Conservation (phyloP, 169 alveolate species). For the Amoebophrya sp. region DNA sequence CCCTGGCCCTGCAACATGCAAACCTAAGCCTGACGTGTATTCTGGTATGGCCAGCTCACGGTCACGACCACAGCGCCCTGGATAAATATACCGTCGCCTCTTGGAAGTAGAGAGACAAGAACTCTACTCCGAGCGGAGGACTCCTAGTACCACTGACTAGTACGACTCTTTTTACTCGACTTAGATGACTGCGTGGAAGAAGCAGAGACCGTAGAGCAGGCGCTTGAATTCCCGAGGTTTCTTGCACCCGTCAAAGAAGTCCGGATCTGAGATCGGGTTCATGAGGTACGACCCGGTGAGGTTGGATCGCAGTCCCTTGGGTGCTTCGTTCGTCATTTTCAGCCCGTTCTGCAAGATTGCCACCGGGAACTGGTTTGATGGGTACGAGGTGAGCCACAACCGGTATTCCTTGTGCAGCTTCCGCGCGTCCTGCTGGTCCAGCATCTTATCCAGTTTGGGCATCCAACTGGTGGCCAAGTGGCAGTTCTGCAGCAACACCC, state of each 20-base stretch:
- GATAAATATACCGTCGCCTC: too few relatives aligned
- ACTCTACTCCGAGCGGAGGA: too few relatives aligned
- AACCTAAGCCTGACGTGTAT: too few relatives aligned
- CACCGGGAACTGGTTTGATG: slow-evolving; percentile 81
- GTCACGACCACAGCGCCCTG: too few relatives aligned
- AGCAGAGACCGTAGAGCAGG: slow-evolving; percentile 74
- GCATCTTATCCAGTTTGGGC: slow-evolving; percentile 76
- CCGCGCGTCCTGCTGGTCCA: slow-evolving; percentile 70
- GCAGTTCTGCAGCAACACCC: slow-evolving; percentile 81
- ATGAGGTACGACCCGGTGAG: slow-evolving; percentile 62
- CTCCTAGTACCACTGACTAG: too few relatives aligned
- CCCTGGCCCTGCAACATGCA: too few relatives aligned
- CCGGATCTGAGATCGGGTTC: slow-evolving; percentile 68
- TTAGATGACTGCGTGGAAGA: slow-evolving; percentile 82
- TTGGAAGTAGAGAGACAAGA: too few relatives aligned
- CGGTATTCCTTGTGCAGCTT: slow-evolving; percentile 60
- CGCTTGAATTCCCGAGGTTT: slow-evolving; percentile 60
- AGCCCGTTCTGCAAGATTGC: slow-evolving; percentile 79
- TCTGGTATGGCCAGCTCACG: too few relatives aligned
- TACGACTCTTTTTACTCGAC: too few relatives aligned
- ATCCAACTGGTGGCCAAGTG: slow-evolving; percentile 76
- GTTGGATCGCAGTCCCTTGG: slow-evolving; percentile 71
- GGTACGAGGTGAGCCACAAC: slow-evolving; percentile 82
- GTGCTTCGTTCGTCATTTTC: slow-evolving; percentile 82
- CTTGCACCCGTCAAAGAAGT: slow-evolving; percentile 68